Percentiles rank a stretch among this genome's conserved stretches.
phyloP scores from a whole-genome alignment of 257 asterid genomes.

The Jacaranda mimosifolia region DNA sequence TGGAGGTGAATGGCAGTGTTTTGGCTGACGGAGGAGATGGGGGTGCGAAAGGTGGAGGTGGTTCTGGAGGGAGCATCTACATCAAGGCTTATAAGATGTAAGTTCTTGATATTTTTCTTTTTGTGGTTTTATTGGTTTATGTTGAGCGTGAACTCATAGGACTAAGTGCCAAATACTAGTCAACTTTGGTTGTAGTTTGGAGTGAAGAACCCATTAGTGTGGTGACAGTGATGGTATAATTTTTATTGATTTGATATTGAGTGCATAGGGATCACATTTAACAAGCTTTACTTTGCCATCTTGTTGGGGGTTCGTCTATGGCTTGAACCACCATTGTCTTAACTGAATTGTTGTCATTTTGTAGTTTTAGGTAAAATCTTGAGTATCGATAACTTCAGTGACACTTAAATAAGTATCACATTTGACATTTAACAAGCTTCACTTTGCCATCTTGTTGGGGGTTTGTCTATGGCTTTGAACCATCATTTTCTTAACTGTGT shows the following conservation, averaged over 20 bases:
- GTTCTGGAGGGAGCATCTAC: slow-evolving; percentile 97
- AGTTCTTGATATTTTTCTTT: slow-evolving; percentile 41
- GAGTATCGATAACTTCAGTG: background rate
- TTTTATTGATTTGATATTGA: slow-evolving; percentile 2
- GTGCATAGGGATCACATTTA: slow-evolving; percentile 23
- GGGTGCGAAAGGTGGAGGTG: slow-evolving; percentile 91
- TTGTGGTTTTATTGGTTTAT: slow-evolving; percentile 26
- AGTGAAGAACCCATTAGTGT: slow-evolving; percentile 11
- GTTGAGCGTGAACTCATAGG: background rate
- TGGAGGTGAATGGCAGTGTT: slow-evolving; percentile 89
- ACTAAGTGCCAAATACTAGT: background rate
- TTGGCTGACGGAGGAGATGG: slow-evolving; percentile 96
- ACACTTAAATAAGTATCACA: slow-evolving; percentile 12
- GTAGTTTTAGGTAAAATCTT: slow-evolving; percentile 17
- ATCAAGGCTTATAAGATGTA: slow-evolving; percentile 87
- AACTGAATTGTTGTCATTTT: background rate
- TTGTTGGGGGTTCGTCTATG: slow-evolving; percentile 24
- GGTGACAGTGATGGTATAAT: background rate
- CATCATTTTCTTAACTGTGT: background rate
- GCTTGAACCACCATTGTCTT: background rate
- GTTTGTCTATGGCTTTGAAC: slow-evolving; percentile 19
- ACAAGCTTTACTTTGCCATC: slow-evolving; percentile 13
- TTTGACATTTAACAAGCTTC: background rate
- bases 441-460: slow-evolving; percentile 7
- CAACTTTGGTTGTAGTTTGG: slow-evolving; percentile 28